Evolutionary conservation across 1,284 basidiomycete genomes (phyloP), one percentile per base, ranked within the genome.

Genomic region (Cronartium quercuum): DNA sequence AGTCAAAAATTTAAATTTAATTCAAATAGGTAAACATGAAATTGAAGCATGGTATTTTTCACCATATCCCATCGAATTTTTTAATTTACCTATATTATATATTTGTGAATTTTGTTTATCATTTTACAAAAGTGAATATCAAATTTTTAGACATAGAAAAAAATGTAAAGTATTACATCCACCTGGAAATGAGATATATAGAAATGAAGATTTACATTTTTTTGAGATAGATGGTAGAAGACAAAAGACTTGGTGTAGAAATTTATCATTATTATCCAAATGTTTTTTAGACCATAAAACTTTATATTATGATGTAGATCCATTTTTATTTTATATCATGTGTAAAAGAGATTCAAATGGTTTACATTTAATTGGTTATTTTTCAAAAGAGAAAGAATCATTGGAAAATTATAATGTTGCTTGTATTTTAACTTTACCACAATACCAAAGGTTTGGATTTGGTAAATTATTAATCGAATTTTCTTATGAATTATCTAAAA

Each of bases 251-350:
- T 99, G 92, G 90, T 99, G 96, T 84, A 87, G 96, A 78, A 98
- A 99, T 83, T 84, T 99, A 76, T 98, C 95, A 83, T 85, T 99
- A 77, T 84, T 99, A 58, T 94, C 91, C 58, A 99, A 99, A 84
- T 96, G 93, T 82, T 99, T 99, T 83, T 88, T 99, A 78, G 96
- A 99, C 82, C 96, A 99, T 77, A 99, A 99, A 85, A 98, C 96
- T 37, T 86, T 99, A 78, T 98, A 98, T 84, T 99, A 98, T 84
- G 96, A 99, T 83, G 96, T 98, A 79, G 98, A 97, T 76, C 96
- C 96, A 3, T 99, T 99, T 85, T 87, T 99, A 85, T 99, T 94
- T 86, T 99, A 98, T 85, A 90, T 95, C 82, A 95, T 98, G 94
- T 80, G 89, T 70, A 88, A 90, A 80, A 88, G 93, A 77, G 95